Conservation (phyloP, 495 filamentous ascomycete genomes). For the Neurospora hispaniola region DNA sequence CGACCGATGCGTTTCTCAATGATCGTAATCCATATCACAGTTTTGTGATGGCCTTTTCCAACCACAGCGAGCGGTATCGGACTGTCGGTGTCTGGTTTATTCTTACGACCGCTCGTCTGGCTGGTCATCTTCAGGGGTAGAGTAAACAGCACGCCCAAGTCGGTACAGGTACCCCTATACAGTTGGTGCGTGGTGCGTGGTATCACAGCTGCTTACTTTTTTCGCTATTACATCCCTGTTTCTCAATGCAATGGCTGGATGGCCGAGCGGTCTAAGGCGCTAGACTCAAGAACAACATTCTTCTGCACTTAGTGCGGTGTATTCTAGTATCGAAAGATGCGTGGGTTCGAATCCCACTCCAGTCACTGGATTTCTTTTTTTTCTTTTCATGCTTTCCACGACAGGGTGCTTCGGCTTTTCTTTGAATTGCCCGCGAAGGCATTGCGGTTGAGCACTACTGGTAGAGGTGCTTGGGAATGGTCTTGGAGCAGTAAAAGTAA, state of each 20-base stretch:
- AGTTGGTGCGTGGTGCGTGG: neutral
- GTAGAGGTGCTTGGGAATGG: neutral
- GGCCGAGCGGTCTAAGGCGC: slow-evolving; percentile 27
- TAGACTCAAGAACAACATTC: slow-evolving; percentile 19
- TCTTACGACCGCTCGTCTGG: neutral
- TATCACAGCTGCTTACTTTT: neutral
- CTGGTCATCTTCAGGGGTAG: neutral
- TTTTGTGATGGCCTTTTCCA: neutral
- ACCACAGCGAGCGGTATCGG: neutral
- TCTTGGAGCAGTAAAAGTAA: neutral
- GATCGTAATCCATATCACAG: neutral
- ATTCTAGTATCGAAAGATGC: slow-evolving; percentile 1
- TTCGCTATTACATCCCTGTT: neutral
- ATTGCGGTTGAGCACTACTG: neutral
- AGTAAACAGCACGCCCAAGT: neutral
- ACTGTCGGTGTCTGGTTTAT: neutral
- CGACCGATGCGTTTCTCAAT: neutral
- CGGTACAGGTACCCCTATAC: neutral
- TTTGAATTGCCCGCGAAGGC: neutral
- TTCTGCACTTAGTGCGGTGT: slow-evolving; percentile 6
- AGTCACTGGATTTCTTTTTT: slow-evolving; percentile 9
- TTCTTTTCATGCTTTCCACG: neutral
- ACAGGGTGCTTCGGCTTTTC: neutral
- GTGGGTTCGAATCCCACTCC: slow-evolving; percentile 4
- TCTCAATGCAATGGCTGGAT: slow-evolving; percentile 9